phyloP scores from a whole-genome alignment of 225 moss, liverwort and hornwort species.

The Neckera pumila region DNA sequence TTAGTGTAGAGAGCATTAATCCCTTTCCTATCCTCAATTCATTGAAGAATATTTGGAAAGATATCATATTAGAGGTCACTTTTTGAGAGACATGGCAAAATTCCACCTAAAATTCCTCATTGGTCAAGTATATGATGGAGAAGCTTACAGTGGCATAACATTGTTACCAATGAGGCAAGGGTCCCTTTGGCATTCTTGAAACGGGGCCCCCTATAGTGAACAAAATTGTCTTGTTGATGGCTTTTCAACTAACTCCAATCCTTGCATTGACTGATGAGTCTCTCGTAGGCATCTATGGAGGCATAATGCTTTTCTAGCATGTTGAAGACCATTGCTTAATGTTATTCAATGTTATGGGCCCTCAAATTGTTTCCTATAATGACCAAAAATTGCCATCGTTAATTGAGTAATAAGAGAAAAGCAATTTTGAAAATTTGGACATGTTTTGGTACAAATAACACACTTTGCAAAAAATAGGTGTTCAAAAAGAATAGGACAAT shows the following conservation, averaged over 20 bases:
- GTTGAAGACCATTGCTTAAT: not conserved
- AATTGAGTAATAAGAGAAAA: not conserved
- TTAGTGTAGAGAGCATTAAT: not conserved
- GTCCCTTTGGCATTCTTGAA: no score
- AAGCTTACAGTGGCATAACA: not conserved
- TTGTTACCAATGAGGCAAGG: not conserved
- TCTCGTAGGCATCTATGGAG: not conserved
- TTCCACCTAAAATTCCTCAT: accelerated
- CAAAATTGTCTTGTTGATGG: not conserved
- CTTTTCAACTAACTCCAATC: not conserved
- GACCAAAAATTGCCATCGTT: not conserved
- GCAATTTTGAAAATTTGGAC: not conserved
- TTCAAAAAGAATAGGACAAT: accelerated
- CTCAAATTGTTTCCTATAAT: accelerated
- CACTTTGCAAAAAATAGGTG: not conserved
- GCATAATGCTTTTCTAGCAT: not conserved
- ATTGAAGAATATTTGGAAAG: not conserved
- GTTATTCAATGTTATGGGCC: not conserved
- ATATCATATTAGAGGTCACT: accelerated
- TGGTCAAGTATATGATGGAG: not conserved
- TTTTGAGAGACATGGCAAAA: not conserved
- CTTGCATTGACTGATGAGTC: not conserved
- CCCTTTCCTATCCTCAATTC: no score
- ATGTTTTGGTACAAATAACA: accelerated
- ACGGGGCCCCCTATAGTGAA: not conserved